These are phyloP conservation scores for Paxillus rubicundulus DNA, from an alignment of 768 basidiomycete genomes.

Conservation along the genomic window DNA sequence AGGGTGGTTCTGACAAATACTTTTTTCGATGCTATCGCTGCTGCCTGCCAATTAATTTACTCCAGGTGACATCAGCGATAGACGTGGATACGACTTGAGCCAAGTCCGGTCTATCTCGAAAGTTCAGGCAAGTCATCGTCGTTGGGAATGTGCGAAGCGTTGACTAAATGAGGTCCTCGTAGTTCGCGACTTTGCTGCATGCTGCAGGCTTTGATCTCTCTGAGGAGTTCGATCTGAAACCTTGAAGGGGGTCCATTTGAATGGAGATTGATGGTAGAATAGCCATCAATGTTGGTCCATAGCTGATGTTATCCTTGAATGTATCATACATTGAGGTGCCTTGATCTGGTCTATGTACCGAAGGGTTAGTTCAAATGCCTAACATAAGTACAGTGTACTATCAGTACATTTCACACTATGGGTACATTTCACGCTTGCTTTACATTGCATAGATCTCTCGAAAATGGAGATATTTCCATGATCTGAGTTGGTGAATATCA, in stretches of 20 bases:
- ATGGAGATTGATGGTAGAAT: too few species aligned
- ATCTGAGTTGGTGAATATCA: too few species aligned
- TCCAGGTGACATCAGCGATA: conserved; percentile 71
- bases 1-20: not conserved
- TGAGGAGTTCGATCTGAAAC: conserved; percentile 2
- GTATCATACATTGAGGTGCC: too few species aligned
- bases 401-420: too few species aligned
- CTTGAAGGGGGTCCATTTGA: not conserved
- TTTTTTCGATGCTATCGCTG: not conserved
- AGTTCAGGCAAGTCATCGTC: conserved; percentile 59
- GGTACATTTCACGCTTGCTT: too few species aligned
- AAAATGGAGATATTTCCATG: too few species aligned
- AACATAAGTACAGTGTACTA: too few species aligned
- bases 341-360: too few species aligned
- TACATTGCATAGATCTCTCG: too few species aligned
- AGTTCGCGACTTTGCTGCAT: conserved; percentile 73
- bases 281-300: too few species aligned
- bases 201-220: conserved; percentile 56
- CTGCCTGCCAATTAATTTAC: not conserved
- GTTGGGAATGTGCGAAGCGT: not conserved
- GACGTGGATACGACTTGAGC: conserved; percentile 78
- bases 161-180: not conserved
- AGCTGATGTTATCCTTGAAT: too few species aligned
- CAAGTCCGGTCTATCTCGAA: conserved; percentile 84
- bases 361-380: too few species aligned